phyloP scores from a whole-genome alignment of 1,284 basidiomycete species.

The Porogramme epimiltina region DNA sequence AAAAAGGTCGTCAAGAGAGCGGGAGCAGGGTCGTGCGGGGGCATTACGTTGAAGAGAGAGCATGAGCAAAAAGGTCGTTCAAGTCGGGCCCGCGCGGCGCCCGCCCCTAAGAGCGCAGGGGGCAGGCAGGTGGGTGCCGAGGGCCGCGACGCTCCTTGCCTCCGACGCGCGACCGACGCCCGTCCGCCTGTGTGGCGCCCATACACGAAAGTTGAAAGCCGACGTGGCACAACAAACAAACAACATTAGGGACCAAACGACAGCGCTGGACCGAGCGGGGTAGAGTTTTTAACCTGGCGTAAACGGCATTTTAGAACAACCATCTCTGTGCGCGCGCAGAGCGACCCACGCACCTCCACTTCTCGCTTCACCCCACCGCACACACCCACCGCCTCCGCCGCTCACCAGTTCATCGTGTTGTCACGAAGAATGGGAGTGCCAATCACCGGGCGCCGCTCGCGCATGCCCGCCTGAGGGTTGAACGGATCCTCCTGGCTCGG shows the following conservation, averaged over 20 bases:
- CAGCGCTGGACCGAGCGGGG: neutral
- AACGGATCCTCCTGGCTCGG: constrained; percentile 18
- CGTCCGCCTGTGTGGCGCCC: constrained; percentile 10
- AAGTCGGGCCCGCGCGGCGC: too few relatives aligned
- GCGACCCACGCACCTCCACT: too few relatives aligned
- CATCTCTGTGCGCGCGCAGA: neutral
- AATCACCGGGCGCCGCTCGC: constrained; percentile 33
- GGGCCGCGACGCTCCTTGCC: constrained; percentile 5
- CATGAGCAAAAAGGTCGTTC: neutral
- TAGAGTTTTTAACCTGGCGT: neutral
- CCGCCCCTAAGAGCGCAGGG: neutral
- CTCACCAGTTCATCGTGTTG: constrained; percentile 35
- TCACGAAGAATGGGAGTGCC: constrained; percentile 33
- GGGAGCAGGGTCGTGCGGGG: constrained; percentile 15
- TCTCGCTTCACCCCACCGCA: neutral
- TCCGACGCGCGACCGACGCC: constrained; percentile 1
- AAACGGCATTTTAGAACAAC: neutral
- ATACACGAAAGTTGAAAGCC: constrained; percentile 13
- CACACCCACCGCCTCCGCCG: neutral
- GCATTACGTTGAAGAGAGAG: constrained; percentile 7
- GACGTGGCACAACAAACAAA: constrained; percentile 14
- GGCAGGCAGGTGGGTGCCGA: neutral
- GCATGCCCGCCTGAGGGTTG: constrained; percentile 24
- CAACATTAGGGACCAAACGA: constrained; percentile 2
- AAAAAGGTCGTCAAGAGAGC: constrained; percentile 9